These are phyloP conservation scores for Ophiobolus disseminans DNA, from an alignment of 2,329 filamentous ascomycete genomes.

Conservation along the genomic window DNA sequence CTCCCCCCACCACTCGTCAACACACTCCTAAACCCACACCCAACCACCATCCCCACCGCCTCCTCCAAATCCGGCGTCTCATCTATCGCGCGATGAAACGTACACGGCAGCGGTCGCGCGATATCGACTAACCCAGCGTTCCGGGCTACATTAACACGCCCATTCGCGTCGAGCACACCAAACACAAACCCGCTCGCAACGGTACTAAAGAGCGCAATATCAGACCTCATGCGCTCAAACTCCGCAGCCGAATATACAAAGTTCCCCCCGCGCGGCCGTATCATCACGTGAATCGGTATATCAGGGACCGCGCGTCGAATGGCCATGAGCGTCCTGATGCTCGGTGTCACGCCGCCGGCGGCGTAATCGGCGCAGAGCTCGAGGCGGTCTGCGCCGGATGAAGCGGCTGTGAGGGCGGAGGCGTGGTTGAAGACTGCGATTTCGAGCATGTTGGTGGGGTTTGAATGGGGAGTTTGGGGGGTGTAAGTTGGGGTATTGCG, in stretches of 20 bases:
- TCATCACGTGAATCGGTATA: constrained; percentile 61
- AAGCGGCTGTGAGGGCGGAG: constrained; percentile 54
- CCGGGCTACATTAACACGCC: constrained; percentile 50
- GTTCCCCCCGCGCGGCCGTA: constrained; percentile 57
- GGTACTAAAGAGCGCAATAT: constrained; percentile 47
- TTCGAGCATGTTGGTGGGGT: constrained; percentile 49
- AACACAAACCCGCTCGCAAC: constrained; percentile 61
- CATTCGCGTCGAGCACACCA: constrained; percentile 51
- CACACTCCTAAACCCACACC: constrained; percentile 55
- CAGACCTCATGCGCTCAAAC: constrained; percentile 53
- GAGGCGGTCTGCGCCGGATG: constrained; percentile 57
- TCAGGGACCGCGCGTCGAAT: constrained; percentile 27
- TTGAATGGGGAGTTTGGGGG: too few species aligned
- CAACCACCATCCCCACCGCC: constrained; percentile 49
- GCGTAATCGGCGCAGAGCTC: constrained; percentile 57
- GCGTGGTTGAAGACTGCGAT: constrained; percentile 57
- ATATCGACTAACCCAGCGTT: constrained; percentile 53
- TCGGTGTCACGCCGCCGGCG: constrained; percentile 54
- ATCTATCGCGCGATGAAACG: constrained; percentile 64
- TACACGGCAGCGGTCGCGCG: constrained; percentile 56
- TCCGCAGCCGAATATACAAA: constrained; percentile 56
- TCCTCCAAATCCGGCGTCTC: constrained; percentile 38
- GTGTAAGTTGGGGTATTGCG: too few species aligned
- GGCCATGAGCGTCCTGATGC: constrained; percentile 28
- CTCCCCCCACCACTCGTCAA: constrained; percentile 57